Conservation (phyloP, 108 stramenopile species). For the Fragilaria radians region DNA sequence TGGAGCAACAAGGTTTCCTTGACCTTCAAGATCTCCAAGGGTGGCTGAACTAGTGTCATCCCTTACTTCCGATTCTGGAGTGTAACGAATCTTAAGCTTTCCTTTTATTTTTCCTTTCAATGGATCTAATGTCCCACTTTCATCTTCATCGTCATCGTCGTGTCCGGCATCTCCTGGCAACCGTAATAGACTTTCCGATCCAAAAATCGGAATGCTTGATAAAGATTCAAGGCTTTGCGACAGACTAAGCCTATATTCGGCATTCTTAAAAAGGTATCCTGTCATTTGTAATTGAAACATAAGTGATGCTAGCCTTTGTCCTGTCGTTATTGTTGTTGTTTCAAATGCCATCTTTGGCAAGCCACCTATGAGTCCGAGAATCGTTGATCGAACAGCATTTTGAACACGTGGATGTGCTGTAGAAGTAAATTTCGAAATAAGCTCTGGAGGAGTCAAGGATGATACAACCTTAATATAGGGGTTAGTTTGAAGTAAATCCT, state of each 20-base stretch:
- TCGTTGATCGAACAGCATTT: constrained; percentile 84
- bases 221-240: constrained; percentile 51
- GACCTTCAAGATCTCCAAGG: too few species aligned
- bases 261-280: constrained; percentile 97
- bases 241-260: constrained; percentile 83
- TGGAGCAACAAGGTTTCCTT: too few species aligned
- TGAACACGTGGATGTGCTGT: constrained; percentile 82
- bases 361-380: constrained; percentile 85
- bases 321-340: constrained; percentile 83
- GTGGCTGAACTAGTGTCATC: constrained; percentile 4
- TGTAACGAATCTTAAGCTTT: constrained; percentile 64
- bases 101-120: constrained; percentile 44
- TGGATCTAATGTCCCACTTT: constrained; percentile 31
- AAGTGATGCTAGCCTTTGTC: constrained; percentile 82
- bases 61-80: constrained; percentile 5
- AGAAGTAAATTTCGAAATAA: constrained; percentile 71
- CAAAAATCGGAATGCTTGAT: constrained; percentile 2
- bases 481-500: constrained; percentile 36
- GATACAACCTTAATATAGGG: constrained; percentile 77
- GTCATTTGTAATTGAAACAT: constrained; percentile 98
- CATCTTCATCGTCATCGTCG: constrained; percentile 24
- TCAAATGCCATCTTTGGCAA: constrained; percentile 89
- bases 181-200: constrained; percentile 5
- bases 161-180: constrained; percentile 20
- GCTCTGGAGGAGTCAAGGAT: constrained; percentile 63